Conservation (phyloP, 2,329 filamentous ascomycete species). For the Penicillium brevicompactum region DNA sequence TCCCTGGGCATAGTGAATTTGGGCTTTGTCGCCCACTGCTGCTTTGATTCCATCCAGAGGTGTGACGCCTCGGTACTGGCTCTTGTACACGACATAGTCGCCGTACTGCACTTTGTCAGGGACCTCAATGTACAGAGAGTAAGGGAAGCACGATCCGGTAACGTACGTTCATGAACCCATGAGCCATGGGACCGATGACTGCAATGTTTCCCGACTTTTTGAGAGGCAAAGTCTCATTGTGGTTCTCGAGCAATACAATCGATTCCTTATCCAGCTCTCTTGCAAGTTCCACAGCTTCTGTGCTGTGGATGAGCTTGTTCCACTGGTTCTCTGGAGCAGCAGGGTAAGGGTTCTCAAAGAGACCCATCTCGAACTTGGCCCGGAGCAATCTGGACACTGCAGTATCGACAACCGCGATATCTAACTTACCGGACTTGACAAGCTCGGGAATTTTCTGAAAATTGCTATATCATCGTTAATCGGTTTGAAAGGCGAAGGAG, state of each 20-base stretch:
- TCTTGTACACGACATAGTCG: constrained; percentile 70
- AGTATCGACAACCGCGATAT: constrained; percentile 61
- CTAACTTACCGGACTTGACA: constrained; percentile 62
- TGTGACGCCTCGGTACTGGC: constrained; percentile 66
- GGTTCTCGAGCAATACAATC: constrained; percentile 63
- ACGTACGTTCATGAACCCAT: constrained; percentile 68
- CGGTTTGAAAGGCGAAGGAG: background rate
- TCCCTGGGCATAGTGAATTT: constrained; percentile 67
- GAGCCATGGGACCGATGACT: constrained; percentile 75
- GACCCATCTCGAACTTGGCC: constrained; percentile 68
- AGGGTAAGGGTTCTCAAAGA: constrained; percentile 71
- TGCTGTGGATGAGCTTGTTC: constrained; percentile 62
- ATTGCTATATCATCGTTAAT: constrained; percentile 46
- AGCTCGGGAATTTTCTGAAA: constrained; percentile 68
- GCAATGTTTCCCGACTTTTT: constrained; percentile 68
- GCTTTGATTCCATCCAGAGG: constrained; percentile 69
- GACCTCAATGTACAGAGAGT: background rate
- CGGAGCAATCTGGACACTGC: constrained; percentile 67
- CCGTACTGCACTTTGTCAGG: constrained; percentile 56
- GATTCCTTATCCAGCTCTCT: constrained; percentile 66
- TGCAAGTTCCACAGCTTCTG: constrained; percentile 60
- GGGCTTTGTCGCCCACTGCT: constrained; percentile 58
- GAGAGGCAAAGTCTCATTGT: constrained; percentile 55
- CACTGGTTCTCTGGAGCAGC: constrained; percentile 60
- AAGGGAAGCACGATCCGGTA: background rate